Percentiles rank a stretch among this genome's conserved stretches.
Conservation (phyloP, 306 rosid species). For the Argentina anserina region DNA sequence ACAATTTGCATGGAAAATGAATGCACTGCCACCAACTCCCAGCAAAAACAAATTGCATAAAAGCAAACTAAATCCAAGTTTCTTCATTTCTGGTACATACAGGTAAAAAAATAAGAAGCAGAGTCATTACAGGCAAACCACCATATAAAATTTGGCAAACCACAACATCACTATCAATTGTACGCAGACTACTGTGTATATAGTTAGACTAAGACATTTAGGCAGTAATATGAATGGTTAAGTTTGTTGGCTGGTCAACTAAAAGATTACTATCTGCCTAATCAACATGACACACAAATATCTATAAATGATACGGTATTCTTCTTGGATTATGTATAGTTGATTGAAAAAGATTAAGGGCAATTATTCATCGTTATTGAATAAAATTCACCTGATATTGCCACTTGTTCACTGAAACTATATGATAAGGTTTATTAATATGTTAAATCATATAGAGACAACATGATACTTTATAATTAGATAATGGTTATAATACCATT, state of each 20-base stretch:
- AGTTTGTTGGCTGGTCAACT: constrained; percentile 23
- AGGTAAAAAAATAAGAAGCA: constrained; percentile 27
- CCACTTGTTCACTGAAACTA: constrained; percentile 3
- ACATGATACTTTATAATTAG: neutral
- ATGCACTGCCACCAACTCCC: constrained; percentile 16
- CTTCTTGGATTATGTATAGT: neutral
- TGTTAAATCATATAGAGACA: neutral
- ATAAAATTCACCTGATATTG: neutral
- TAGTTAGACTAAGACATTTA: neutral
- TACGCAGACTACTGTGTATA: neutral
- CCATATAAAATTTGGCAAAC: constrained; percentile 18
- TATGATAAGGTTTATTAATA: neutral
- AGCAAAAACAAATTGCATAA: neutral
- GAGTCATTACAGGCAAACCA: constrained; percentile 24
- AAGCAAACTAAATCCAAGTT: constrained; percentile 23
- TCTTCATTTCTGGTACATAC: constrained; percentile 5
- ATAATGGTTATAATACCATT: constrained; percentile 1
- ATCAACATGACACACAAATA: constrained; percentile 33
- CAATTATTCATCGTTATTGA: neutral
- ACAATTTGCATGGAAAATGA: constrained; percentile 13
- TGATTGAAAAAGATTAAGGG: constrained; percentile 7
- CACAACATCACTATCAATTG: constrained; percentile 3
- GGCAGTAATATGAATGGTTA: constrained; percentile 5
- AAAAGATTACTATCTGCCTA: constrained; percentile 23
- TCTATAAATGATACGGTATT: neutral